Base-by-base conservation (phyloP, 179 eudicot species). In the Heliamphora pulchella region DNA sequence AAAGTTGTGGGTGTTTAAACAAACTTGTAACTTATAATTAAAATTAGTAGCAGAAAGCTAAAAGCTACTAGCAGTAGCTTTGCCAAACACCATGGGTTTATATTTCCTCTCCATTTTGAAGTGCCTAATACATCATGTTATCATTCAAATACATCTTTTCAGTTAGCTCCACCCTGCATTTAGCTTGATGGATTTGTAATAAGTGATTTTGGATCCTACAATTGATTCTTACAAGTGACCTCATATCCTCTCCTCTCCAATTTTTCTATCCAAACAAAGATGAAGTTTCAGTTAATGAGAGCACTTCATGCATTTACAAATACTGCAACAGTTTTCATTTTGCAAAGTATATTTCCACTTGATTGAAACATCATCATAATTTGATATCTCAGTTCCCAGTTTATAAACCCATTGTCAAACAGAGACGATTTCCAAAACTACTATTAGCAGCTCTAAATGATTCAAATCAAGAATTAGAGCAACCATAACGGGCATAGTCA, bases 221-320 rank as follows among this genome's bases (percentile, higher is more conserved):
- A 59, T 4, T 43, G 67, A 61, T 76, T 61, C 78, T 59, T 9
- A 11, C 8, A 59, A 11, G 44, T 46, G 57, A 77, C 47, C 18
- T 10, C 11, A 77, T 10, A 62, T 47, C 59, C 48, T 61, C 55
- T 63, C 71, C 70, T 63, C 20, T 6, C 63, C 54, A 77, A 57
- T 55, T 5, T 3, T 2, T 39, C 48, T 55, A 55, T 57, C 50
- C 22, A 48, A 57, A 57, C 22, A 57, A 13, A 74, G 54, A 74
- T 57, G 44, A 62, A 77, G 57, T 77, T 77, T 62, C 58, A 13
- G 71, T 63, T 47, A 44, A 77, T 3, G 48, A 77, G 20, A 46
- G 53, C 54, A 70, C 31, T 44, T 20, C 41, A 31, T 22, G 43
- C n/a, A 31, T 73, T 53, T 31, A 73, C 18, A 55, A 31, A 8